Percentiles rank a stretch among this genome's conserved stretches.
phyloP scores from a whole-genome alignment of 2,329 filamentous ascomycete species.

The Colletotrichum siamense region DNA sequence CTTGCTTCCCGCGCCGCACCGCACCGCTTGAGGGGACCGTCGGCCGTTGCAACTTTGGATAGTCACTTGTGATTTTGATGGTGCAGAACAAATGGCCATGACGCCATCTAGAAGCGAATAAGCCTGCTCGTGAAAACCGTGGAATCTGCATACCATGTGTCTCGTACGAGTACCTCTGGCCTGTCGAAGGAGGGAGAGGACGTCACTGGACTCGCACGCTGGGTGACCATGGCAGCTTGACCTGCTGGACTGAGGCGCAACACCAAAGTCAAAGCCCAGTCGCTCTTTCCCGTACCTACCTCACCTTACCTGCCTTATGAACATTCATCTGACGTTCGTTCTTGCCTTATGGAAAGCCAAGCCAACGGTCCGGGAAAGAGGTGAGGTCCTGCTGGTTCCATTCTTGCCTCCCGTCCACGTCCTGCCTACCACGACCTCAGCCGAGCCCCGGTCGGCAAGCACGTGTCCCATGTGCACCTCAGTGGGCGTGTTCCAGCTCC shows the following conservation, averaged over 20 bases:
- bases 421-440: neutral
- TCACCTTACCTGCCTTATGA: neutral
- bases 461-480: conserved; percentile 3
- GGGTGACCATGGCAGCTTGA: neutral
- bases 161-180: neutral
- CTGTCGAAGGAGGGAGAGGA: neutral
- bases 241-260: neutral
- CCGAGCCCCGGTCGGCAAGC: neutral
- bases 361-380: neutral
- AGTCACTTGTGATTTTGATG: neutral
- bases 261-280: neutral
- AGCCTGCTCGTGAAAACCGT: neutral
- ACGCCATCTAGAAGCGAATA: neutral
- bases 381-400: neutral
- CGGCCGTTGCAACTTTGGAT: conserved; percentile 13
- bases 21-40: conserved; percentile 15
- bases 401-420: neutral
- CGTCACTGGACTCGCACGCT: neutral
- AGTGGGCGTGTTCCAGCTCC: neutral
- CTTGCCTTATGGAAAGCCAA: neutral
- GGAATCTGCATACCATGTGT: neutral
- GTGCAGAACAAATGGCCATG: neutral
- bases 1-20: conserved; percentile 22
- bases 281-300: neutral
- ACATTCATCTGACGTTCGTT: neutral